These are phyloP conservation scores for Chrysosphaeria jannelii DNA, from an alignment of 2,329 filamentous ascomycete species.

Conservation along the genomic window DNA sequence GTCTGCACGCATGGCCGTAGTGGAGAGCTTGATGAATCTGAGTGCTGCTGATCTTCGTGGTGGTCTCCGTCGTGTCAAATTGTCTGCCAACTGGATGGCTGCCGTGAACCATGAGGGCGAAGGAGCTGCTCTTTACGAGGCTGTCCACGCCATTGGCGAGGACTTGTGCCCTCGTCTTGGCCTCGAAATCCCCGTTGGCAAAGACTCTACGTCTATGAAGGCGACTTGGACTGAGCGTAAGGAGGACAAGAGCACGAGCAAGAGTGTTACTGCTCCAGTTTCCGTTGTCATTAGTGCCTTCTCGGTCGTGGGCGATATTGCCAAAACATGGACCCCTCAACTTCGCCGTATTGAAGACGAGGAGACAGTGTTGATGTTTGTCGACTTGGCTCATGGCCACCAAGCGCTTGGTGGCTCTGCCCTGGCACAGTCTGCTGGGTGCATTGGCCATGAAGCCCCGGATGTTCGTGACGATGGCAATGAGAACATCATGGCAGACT, in stretches of 20 bases:
- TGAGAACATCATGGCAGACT: slow-evolving; percentile 25
- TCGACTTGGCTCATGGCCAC: slow-evolving; percentile 59
- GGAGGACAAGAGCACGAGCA: slow-evolving; percentile 15
- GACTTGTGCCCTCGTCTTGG: slow-evolving; percentile 74
- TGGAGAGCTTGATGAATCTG: slow-evolving; percentile 76
- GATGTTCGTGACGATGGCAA: slow-evolving; percentile 38
- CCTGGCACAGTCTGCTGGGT: slow-evolving; percentile 63
- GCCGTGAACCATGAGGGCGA: slow-evolving; percentile 84
- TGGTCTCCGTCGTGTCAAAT: slow-evolving; percentile 50
- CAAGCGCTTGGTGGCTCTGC: slow-evolving; percentile 74
- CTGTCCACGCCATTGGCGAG: slow-evolving; percentile 76
- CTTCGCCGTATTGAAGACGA: slow-evolving; percentile 60
- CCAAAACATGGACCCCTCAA: slow-evolving; percentile 81
- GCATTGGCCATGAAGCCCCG: slow-evolving; percentile 58
- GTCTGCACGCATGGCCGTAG: slow-evolving; percentile 88
- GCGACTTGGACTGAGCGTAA: slow-evolving; percentile 56
- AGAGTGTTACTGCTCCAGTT: slow-evolving; percentile 73
- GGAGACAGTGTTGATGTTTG: slow-evolving; percentile 64
- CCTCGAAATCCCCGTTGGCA: slow-evolving; percentile 82
- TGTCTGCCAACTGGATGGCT: slow-evolving; percentile 98
- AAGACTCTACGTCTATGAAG: slow-evolving; percentile 98
- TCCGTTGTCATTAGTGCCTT: slow-evolving; percentile 83
- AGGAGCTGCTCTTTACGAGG: slow-evolving; percentile 74
- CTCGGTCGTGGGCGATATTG: slow-evolving; percentile 50
- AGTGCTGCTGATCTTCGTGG: slow-evolving; percentile 34